Evolutionary conservation across 2,329 filamentous ascomycete genomes (phyloP), one percentile per base, ranked within the genome.

Genomic region (Atkinsonella texensis): DNA sequence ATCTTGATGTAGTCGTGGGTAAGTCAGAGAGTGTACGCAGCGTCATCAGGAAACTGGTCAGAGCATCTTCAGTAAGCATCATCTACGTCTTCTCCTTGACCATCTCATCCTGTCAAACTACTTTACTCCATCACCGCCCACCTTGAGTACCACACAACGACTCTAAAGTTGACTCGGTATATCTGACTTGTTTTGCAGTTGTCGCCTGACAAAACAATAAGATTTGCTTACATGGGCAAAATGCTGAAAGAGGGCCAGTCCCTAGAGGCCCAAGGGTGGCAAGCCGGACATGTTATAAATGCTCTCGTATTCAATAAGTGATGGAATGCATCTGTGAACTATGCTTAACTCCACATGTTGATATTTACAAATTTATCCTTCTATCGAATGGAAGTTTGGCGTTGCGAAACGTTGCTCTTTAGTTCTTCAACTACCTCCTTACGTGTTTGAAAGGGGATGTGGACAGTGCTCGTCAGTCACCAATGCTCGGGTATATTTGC

Each of bases 171-270:
- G 13, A n/a, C 13, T 6, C 10, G n/a, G 39, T 10, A 18, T 10
- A 33, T 11, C 43, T 46, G n/a, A 46, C 43, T 6, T 28, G 3
- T 39, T 33, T 7, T 23, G 18, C 32, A 85, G 84, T 70, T 90
- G 33, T 66, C 75, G 2, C 63, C 72, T 8, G 71, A 70, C 44
- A 80, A 79, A 55, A 77, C 74, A 46, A 72, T 95, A 48, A 80
- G 81, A 50, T 77, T 95, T 53, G 83, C 81, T 18, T 94, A 95
- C 65, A 76, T 93, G 67, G 90, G 90, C 58, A 88, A 83, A 63
- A 79, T 90, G 48, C 75, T 95, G 45, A 81, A 83, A 57, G 87
- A 91, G 56, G 74, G 75, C 50, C 64, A 78, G 18, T 75, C 83
- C 1, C 70, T 95, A 17, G 66, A 73, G 44, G 75, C 77, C 3